Evolutionary conservation across 2,329 filamentous ascomycete genomes (phyloP), one percentile per base, ranked within the genome.

Genomic region (Falciphora oryzae): DNA sequence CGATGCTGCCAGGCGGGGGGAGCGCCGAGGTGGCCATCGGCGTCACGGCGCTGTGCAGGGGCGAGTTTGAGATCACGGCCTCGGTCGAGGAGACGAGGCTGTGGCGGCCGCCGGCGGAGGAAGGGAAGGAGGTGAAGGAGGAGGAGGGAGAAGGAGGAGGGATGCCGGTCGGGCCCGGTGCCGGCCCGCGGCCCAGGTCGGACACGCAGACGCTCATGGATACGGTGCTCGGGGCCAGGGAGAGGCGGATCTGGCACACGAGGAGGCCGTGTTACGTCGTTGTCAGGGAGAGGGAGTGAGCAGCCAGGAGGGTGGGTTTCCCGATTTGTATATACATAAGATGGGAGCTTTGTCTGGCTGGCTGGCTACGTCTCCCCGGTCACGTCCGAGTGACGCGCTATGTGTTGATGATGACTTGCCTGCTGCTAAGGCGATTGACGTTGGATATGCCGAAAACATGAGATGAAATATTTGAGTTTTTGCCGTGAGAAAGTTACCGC

Each of bases 41-140:
- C 5, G 82, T 93, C 58, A 91, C 91, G 57, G 84, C 89, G 38
- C 83, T 97, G 44, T 93, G 90, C 69, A 83, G 87, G 59, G 93
- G 93, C 22, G 87, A 91, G 68, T 97, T 94, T 73, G 93, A 96
- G 75, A 81, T 97, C 28, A 86, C 85, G 29, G 92, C 89, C 6
- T 89, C 85, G 16, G 86, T 97, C 0, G 93, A 97, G 76, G 93
- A 97, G 79, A 86, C 90, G 3, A 82, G 83, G 66, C 72, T 91
- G 10, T 82, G 77, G 78, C 70, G 68, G 29, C 69, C 78, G 61
- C 64, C 59, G 35, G 18, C 25, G 38, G 10, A n/a, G 6, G 11
- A n/a, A 8, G 10, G 1, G 25, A 18, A 27, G 4, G 14, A 69
- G 66, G 69, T 67, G 57, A 73, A 74, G 27, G 74, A 69, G 29